Evolutionary conservation across 164 flowering plant species (phyloP).

Genomic region (Chimonanthus praecox): DNA sequence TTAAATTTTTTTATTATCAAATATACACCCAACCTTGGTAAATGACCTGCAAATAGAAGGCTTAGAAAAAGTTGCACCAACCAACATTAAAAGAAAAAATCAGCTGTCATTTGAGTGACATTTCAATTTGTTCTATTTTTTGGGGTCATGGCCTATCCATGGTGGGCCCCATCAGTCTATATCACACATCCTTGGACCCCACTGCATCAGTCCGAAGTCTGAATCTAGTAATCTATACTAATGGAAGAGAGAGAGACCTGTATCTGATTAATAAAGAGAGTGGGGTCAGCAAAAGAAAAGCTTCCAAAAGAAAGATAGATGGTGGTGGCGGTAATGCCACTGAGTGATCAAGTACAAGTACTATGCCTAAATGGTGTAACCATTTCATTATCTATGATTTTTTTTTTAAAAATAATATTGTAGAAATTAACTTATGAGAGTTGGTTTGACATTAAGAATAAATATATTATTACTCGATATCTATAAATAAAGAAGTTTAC

Average conservation of each 20-base stretch:
- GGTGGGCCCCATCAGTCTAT: background rate
- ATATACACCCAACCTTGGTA: no score
- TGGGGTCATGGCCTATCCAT: no score
- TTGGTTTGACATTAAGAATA: background rate
- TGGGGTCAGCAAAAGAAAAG: background rate
- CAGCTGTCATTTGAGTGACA: no score
- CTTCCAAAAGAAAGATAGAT: background rate
- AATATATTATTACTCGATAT: no score
- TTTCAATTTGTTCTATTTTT: no score
- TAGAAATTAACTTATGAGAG: background rate
- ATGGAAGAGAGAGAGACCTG: background rate
- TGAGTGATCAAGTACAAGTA: background rate
- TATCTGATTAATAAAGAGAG: background rate
- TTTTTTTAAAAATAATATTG: background rate
- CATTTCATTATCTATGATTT: background rate
- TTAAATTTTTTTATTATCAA: no score
- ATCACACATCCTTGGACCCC: background rate
- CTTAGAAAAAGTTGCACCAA: no score
- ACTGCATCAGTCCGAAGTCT: no score
- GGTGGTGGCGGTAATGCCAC: background rate
- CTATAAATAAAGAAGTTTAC: background rate
- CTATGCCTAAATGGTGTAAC: constrained; percentile 1
- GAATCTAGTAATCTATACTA: no score
- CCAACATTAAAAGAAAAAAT: no score
- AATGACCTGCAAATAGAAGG: no score